These are phyloP conservation scores for Hansfordia pulvinata DNA, from an alignment of 2,329 filamentous ascomycete genomes.

Conservation along the genomic window DNA sequence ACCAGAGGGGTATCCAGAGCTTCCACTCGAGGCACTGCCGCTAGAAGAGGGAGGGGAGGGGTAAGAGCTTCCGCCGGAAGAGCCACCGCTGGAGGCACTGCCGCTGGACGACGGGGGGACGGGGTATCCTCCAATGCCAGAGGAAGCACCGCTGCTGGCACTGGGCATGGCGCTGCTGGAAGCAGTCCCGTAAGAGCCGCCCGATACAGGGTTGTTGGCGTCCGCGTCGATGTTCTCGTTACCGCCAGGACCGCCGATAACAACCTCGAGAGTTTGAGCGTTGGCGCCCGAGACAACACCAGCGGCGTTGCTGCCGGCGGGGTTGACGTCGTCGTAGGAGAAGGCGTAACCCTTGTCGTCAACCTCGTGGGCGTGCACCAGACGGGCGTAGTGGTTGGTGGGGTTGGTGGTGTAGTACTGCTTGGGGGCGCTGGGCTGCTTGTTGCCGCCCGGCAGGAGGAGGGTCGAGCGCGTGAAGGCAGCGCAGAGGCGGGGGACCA, in stretches of 20 bases:
- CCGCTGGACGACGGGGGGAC: too few relatives aligned
- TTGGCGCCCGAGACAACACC: constrained; percentile 33
- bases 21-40: too few relatives aligned
- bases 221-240: too few relatives aligned
- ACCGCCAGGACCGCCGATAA: constrained; percentile 28
- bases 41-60: too few relatives aligned
- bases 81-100: too few relatives aligned
- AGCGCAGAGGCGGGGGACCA: constrained; percentile 34
- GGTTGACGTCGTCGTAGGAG: constrained; percentile 54
- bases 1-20: too few relatives aligned
- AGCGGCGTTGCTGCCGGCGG: constrained; percentile 38
- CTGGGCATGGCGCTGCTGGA: too few relatives aligned
- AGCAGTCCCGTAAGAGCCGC: too few relatives aligned
- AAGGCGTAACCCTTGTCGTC: constrained; percentile 52
- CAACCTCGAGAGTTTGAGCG: constrained; percentile 29
- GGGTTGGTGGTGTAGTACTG: constrained; percentile 30
- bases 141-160: too few relatives aligned
- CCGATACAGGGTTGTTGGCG: too few relatives aligned
- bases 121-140: too few relatives aligned
- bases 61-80: too few relatives aligned
- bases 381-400: constrained; percentile 41
- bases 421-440: constrained; percentile 23
- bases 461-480: constrained; percentile 34
- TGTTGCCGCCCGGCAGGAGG: constrained; percentile 26
- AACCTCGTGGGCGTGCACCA: constrained; percentile 45